phyloP scores from a whole-genome alignment of 305 asterid genomes.

The Fraxinus greggii region DNA sequence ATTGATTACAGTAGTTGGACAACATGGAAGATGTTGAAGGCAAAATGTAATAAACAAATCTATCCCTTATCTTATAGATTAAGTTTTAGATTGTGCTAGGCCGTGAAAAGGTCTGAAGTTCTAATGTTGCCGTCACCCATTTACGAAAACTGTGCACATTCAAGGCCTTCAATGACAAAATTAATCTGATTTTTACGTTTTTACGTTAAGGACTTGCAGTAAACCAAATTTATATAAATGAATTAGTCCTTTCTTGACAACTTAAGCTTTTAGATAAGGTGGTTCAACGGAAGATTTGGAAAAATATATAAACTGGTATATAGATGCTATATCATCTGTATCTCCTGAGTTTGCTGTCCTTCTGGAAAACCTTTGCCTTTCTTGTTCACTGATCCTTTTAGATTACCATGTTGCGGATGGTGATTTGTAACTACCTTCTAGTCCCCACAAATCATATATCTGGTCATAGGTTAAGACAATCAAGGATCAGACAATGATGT shows the following conservation, averaged over 20 bases:
- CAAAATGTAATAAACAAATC: background rate
- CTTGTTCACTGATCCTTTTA: background rate
- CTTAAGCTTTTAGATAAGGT: background rate
- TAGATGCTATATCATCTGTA: background rate
- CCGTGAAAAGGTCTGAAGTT: background rate
- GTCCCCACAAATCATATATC: background rate
- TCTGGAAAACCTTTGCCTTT: background rate
- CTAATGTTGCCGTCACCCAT: background rate
- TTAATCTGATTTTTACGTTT: background rate
- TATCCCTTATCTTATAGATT: background rate
- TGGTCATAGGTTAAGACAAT: background rate
- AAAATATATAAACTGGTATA: background rate
- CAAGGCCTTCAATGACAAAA: background rate
- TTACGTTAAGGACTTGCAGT: background rate
- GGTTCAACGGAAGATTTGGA: background rate
- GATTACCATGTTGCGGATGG: background rate
- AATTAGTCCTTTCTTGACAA: background rate
- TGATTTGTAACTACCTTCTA: background rate
- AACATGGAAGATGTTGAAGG: background rate
- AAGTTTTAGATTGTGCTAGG: background rate
- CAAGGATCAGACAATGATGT: background rate
- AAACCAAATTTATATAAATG: background rate
- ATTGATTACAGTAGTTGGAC: background rate
- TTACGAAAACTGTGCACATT: background rate
- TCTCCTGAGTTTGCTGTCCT: background rate